Base-by-base conservation (phyloP, 257 asterid species). In the Lycium barbarum region DNA sequence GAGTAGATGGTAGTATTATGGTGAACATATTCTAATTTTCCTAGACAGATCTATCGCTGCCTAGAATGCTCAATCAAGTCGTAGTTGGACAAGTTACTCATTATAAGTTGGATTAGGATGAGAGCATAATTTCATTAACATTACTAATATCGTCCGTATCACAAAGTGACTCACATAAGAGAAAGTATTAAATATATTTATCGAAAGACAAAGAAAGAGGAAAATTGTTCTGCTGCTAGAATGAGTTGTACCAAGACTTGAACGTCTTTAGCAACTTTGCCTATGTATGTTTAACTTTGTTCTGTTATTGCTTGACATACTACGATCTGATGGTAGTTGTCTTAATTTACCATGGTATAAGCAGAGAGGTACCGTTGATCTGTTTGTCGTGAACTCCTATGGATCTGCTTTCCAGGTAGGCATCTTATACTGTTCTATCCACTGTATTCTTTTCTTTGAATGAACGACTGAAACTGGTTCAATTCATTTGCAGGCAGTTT, bases 331-430 rank as follows among this genome's bases (percentile, higher is more conserved):
- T 62, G 53, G 70, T 83, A 43, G 7, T 74, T 3, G 66, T 57
- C 79, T 83, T 11, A 84, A 67, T 36, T 53, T 72, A 3, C 38
- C 51, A 15, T 67, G 61, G 73, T 82, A 54, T 86, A 88, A 85
- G 54, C 93, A 95, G 99, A 97, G 93, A 86, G 93, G 93, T 73
- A 85, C 88, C 17, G 89, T 95, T 86, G 99, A 96, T 91, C 90
- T 96, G 71, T 96, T 96, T 88, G 98, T 96, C 35, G 94, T 96
- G 67, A 96, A 96, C 87, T 93, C 99, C 13, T 93, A 70, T 86
- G 99, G 99, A 89, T 96, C 99, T 63, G 98, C 97, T 84, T 95
- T 87, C 90, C 99, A 96, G 99, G 99, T 93, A 33, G 26, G 65
- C 49, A 35, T 70, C 17, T 58, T 84, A n/a, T 82, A 43, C 70